phyloP scores from a whole-genome alignment of 2,329 filamentous ascomycete genomes.

The Trichocomaceae sp. region DNA sequence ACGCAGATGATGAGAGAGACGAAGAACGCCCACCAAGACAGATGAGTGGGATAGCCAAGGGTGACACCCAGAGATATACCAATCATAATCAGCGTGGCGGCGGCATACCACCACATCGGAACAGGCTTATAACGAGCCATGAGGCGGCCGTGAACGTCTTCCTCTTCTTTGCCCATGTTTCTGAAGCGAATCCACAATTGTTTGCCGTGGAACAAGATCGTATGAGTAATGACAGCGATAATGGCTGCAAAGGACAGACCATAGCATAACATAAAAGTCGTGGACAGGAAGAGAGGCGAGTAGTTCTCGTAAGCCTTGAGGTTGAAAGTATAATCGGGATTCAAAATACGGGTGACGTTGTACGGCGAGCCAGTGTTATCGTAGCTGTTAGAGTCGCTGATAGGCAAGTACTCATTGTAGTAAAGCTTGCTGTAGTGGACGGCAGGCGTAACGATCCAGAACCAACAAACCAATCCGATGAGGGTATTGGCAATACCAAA shows the following conservation, averaged over 20 bases:
- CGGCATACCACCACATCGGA: slow-evolving; percentile 53
- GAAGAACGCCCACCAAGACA: slow-evolving; percentile 67
- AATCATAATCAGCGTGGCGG: slow-evolving; percentile 45
- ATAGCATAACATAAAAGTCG: slow-evolving; percentile 64
- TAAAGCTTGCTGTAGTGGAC: slow-evolving; percentile 62
- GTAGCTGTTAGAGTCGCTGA: slow-evolving; percentile 63
- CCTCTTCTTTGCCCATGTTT: slow-evolving; percentile 49
- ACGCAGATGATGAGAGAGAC: slow-evolving; percentile 59
- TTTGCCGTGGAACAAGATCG: slow-evolving; percentile 58
- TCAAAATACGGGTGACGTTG: slow-evolving; percentile 59
- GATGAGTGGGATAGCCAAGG: slow-evolving; percentile 56
- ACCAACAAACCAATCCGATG: slow-evolving; percentile 61
- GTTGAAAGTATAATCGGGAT: slow-evolving; percentile 56
- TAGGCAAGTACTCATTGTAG: slow-evolving; percentile 60
- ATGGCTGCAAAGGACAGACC: slow-evolving; percentile 68
- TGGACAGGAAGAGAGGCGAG: slow-evolving; percentile 57
- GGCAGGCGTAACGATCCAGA: slow-evolving; percentile 52
- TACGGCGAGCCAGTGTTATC: slow-evolving; percentile 62
- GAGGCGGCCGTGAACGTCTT: slow-evolving; percentile 49
- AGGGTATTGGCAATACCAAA: slow-evolving; percentile 67
- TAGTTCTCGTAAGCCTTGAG: slow-evolving; percentile 59
- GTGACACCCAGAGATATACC: slow-evolving; percentile 43
- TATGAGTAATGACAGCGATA: slow-evolving; percentile 62
- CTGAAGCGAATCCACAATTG: slow-evolving; percentile 60
- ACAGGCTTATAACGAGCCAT: slow-evolving; percentile 53